These are phyloP conservation scores for Kazachstania psychrophila DNA, from an alignment of 805 yeast genomes.

Conservation along the genomic window DNA sequence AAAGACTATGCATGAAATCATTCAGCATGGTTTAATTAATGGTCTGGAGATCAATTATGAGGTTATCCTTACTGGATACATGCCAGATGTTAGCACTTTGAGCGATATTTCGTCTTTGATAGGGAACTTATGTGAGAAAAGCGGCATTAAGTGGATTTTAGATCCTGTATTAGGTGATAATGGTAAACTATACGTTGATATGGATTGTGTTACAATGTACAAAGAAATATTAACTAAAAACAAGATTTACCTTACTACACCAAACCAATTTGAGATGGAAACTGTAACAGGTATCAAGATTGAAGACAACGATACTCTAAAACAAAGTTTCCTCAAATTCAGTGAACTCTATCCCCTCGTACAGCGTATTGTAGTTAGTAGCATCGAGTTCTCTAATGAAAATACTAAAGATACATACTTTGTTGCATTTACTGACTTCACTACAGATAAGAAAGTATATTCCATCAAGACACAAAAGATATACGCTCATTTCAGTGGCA, in stretches of 20 bases:
- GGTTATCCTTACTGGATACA: slow-evolving; percentile 71
- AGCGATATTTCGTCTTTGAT: slow-evolving; percentile 39
- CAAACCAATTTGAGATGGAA: slow-evolving; percentile 72
- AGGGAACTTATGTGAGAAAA: slow-evolving; percentile 22
- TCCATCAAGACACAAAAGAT: slow-evolving; percentile 27
- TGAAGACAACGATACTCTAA: slow-evolving; percentile 30
- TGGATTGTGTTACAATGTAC: slow-evolving; percentile 45
- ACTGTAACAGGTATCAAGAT: slow-evolving; percentile 42
- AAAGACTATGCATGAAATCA: slow-evolving; percentile 38
- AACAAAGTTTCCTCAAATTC: slow-evolving; percentile 35
- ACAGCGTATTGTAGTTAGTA: slow-evolving; percentile 48
- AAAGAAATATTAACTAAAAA: slow-evolving; percentile 37
- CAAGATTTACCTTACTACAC: slow-evolving; percentile 46
- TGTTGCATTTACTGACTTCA: slow-evolving; percentile 4
- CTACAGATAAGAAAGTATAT: not conserved
- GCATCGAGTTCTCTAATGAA: slow-evolving; percentile 31
- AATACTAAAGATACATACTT: slow-evolving; percentile 1
- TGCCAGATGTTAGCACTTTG: slow-evolving; percentile 54
- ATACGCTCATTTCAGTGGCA: slow-evolving; percentile 57
- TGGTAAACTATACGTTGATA: slow-evolving; percentile 68
- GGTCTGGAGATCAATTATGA: slow-evolving; percentile 45
- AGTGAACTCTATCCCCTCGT: slow-evolving; percentile 37
- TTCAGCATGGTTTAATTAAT: slow-evolving; percentile 44
- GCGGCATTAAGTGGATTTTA: slow-evolving; percentile 45
- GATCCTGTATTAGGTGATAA: slow-evolving; percentile 94